Evolutionary conservation across 768 basidiomycete species (phyloP), one percentile per base, ranked within the genome.

Genomic region (Russula griseocarnosa): DNA sequence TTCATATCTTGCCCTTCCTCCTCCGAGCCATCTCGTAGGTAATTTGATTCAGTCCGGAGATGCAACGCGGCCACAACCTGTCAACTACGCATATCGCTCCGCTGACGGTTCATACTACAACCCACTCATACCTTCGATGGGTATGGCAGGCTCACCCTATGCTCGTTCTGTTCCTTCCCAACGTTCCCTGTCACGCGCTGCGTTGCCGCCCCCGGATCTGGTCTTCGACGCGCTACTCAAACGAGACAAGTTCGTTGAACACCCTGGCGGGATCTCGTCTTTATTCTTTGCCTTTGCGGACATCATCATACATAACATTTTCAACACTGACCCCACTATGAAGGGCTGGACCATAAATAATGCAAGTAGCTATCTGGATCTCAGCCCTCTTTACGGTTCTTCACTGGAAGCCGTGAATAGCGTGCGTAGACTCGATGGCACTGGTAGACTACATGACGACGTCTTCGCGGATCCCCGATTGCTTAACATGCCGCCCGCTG

Each of bases 231-330:
- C 80, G 1, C 83, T 93, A 16, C 76, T 93, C 46, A 74, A 70
- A 63, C 70, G 72, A 72, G 80, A 72, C 70, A 70, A 69, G 59
- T 68, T 68, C 60, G 67, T 42, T 9, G 66, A 62, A 57, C 74
- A 70, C 50, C 72, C 68, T n/a, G 70, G 81, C 4, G 90, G 90
- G 22, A 81, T 92, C 51, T 88, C 86, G 16, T 81, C 82, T 63
- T 75, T 88, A 22, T 87, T 91, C 75, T 92, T 91, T 68, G 86
- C 89, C 0, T 90, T 92, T 69, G 90, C 90, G 14, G 81, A 90
- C 69, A 74, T 91, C 61, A 77, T 92, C 63, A 90, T 88, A 68
- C 90, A 92, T 73, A 79, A 76, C 72, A 79, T 87, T 66, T 93
- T 93, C 77, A 76, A 86, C 66, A 85, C 83, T 11, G 73, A 80